Base-by-base conservation (phyloP, 257 asterid species). In the Solanum corneliomulleri region DNA sequence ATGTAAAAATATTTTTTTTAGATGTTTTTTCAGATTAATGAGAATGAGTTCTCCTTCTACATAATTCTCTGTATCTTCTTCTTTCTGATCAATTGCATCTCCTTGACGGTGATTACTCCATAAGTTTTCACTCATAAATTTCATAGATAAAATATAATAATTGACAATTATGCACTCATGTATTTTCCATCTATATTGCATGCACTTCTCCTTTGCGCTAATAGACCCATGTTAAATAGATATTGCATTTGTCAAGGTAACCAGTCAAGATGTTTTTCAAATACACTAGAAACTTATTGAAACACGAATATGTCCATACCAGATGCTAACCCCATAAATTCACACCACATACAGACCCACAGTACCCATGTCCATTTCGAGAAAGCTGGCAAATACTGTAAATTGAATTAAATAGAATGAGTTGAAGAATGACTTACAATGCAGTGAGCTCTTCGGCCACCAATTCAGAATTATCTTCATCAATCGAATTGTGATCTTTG, bases 391-490 rank as follows among this genome's bases (percentile, higher is more conserved):
- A 56, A 20, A 20, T 71, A 33, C 76, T 71, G 42, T 1, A 33
- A 74, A 74, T 20, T 37, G n/a, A 74, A 37, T 74, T 12, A 76
- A 74, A 39, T 37, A 18, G 82, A 35, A 14, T 16, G 81, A 83
- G 20, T 87, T 25, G 35, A 29, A 21, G 31, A 74, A 80, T 6
- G 31, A 68, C 93, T 90, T 90, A 95, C 98, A 97, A 87, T 41
- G 98, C 99, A 29, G 98, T 95, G 90, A 97, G 82, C 89, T 97
- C 99, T 88, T 97, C 99, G 16, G 94, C 89, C 13, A 95, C 21
- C 85, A 93, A 90, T 47, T 97, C 99, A 76, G 95, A 88, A 82
- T 89, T 86, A 83, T 90, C 97, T 44, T 88, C 88, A 82, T 88
- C 88, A 83, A 92, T 85, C 11, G 95, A 92, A 88, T 88, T 91